Evolutionary conservation across 2,329 filamentous ascomycete genomes (phyloP), one percentile per base, ranked within the genome.

Genomic region (Eurotiales sp.): DNA sequence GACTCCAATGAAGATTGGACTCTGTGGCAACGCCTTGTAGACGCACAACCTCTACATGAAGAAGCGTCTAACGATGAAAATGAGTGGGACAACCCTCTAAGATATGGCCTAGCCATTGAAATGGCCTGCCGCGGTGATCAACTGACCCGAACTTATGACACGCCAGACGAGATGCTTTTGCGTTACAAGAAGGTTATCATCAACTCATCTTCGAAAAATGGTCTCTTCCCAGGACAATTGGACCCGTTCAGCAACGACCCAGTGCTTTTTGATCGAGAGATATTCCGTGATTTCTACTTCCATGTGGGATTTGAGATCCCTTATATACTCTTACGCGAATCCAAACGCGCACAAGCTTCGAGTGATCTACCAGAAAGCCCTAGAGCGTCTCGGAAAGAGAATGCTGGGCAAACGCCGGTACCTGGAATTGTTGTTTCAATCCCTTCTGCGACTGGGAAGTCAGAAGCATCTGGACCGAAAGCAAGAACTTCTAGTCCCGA

Each of bases 241-340:
- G 46, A 56, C 8, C 34, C 21, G 23, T 49, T 49, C 27, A 54
- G 51, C 21, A 56, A 56, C 32, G 54, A 56, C 23, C 49, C 54
- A 25, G 49, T 22, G 4, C 48, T 58, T 8, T 58, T 58, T 45
- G 54, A 58, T 19, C 30, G 47, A 15, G 56, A 58, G 29, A 12
- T 56, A 4, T 53, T 49, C 43, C 48, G 56, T 11, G 56, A 58
- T 30, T 58, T 58, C 27, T 58, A 56, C 25, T 58, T 58, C 44
- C 51, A 56, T 23, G 49, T 52, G n/a, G 54, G 56, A 4, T 58
- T 58, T 50, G 56, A 58, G 25, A 44, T 58, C 30, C 46, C 56
- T 8, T 58, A 50, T 45, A 56, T 58, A 21, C 41, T 58, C 8
- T 39, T 58, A 4, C 37, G 51, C n/a, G n/a, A n/a, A n/a, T n/a